Conservation (phyloP, 2,329 filamentous ascomycete species). For the Emmonsiellopsis sp. region DNA sequence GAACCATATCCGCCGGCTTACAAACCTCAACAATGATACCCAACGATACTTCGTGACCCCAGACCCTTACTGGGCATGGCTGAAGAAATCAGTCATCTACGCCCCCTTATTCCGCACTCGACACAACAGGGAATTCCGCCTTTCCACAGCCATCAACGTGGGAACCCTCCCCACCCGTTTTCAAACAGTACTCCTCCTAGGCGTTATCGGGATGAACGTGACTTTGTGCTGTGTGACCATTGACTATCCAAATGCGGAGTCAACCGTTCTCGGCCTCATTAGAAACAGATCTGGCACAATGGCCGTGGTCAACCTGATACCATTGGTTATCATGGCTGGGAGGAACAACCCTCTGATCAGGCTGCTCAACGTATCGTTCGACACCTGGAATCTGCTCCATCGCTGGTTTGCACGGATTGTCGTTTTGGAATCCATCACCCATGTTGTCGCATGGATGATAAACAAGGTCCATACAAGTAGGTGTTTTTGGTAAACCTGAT, state of each 20-base stretch:
- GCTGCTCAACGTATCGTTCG: slow-evolving; percentile 27
- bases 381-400: slow-evolving; percentile 50
- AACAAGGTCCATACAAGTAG: slow-evolving; percentile 48
- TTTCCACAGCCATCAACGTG: slow-evolving; percentile 36
- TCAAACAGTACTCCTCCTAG: slow-evolving; percentile 33
- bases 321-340: slow-evolving; percentile 28
- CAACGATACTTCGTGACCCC: slow-evolving; percentile 69
- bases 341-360: slow-evolving; percentile 31
- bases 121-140: slow-evolving; percentile 37
- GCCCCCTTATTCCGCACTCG: slow-evolving; percentile 36
- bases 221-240: slow-evolving; percentile 43
- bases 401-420: slow-evolving; percentile 67
- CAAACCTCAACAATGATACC: slow-evolving; percentile 67
- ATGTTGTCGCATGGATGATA: slow-evolving; percentile 64
- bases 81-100: slow-evolving; percentile 59
- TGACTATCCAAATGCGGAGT: slow-evolving; percentile 28
- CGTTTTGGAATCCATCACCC: slow-evolving; percentile 59
- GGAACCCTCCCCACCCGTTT: slow-evolving; percentile 40
- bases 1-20: slow-evolving; percentile 62
- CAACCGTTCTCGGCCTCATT: slow-evolving; percentile 29
- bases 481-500: slow-evolving; percentile 13
- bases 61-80: slow-evolving; percentile 46
- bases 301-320: slow-evolving; percentile 29
- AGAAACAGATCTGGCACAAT: slow-evolving; percentile 34
- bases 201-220: slow-evolving; percentile 35